These are phyloP conservation scores for Cymbopogon citratus DNA, from an alignment of 176 grass and related monocot genomes.

Conservation along the genomic window DNA sequence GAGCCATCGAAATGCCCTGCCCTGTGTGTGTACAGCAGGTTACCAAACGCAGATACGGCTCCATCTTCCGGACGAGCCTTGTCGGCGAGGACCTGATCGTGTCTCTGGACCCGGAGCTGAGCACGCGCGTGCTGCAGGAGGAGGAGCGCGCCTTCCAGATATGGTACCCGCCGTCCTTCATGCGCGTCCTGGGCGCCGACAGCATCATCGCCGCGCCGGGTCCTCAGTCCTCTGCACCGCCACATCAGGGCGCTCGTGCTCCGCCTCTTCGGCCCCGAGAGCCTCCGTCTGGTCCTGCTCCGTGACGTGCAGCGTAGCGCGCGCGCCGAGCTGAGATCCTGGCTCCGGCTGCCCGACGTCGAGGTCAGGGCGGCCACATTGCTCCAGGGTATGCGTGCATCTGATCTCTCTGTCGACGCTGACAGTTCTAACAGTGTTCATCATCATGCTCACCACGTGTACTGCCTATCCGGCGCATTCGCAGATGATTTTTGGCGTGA, in stretches of 20 bases:
- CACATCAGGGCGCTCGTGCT: constrained; percentile 39
- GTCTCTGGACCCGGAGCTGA: constrained; percentile 33
- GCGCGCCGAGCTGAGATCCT: constrained; percentile 22
- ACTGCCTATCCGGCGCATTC: too few relatives aligned
- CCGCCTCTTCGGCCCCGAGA: constrained; percentile 43
- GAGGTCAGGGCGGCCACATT: constrained; percentile 40
- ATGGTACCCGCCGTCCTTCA: constrained; percentile 49
- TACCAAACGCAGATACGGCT: constrained; percentile 39
- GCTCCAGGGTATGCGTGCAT: constrained; percentile 33
- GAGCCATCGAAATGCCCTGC: too few relatives aligned
- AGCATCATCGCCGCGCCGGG: constrained; percentile 31
- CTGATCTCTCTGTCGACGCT: too few relatives aligned
- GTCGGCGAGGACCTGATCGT: constrained; percentile 36
- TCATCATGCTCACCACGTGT: too few relatives aligned
- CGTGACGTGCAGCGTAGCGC: constrained; percentile 22
- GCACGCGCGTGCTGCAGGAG: constrained; percentile 31
- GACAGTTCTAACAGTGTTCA: too few relatives aligned
- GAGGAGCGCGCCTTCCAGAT: constrained; percentile 54
- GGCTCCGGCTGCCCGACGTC: constrained; percentile 21
- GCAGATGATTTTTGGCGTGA: constrained; percentile 64
- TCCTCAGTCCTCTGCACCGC: constrained; percentile 40
- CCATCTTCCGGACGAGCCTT: constrained; percentile 45
- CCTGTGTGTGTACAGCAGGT: too few relatives aligned
- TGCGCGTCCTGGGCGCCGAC: constrained; percentile 38
- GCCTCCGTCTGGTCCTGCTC: constrained; percentile 23